A percentile compares a stretch with the other conserved stretches of the same genome.
Evolutionary conservation across 768 basidiomycete genomes (phyloP).

Genomic region (Boletellus ananiceps): DNA sequence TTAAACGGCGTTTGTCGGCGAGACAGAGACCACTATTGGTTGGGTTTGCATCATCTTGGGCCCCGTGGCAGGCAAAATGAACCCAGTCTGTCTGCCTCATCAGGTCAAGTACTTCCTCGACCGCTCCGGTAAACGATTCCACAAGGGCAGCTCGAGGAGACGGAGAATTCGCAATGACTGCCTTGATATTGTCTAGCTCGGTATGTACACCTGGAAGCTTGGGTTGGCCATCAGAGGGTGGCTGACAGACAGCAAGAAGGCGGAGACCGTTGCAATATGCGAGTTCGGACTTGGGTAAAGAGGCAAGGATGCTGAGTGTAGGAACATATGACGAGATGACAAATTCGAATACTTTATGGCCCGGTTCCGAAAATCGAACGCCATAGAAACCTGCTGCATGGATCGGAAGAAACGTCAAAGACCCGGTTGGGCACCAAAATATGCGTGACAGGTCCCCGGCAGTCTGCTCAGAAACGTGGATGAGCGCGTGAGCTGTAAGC

Average conservation of each 20-base stretch:
- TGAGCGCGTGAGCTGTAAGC: background rate
- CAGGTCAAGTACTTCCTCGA: background rate
- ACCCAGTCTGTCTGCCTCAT: slow-evolving; percentile 7
- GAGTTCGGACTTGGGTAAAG: background rate
- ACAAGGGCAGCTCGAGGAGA: background rate
- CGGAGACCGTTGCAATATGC: background rate
- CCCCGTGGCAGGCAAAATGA: slow-evolving; percentile 33
- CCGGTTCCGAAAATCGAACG: background rate
- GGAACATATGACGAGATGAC: slow-evolving; percentile 26
- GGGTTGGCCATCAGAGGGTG: slow-evolving; percentile 7
- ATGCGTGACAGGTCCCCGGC: background rate
- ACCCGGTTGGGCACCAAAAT: slow-evolving; percentile 1
- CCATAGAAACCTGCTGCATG: slow-evolving; percentile 2
- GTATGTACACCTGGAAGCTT: slow-evolving; percentile 6
- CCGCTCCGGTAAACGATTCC: background rate
- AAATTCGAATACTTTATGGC: background rate
- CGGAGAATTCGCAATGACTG: background rate
- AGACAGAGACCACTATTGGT: slow-evolving; percentile 22
- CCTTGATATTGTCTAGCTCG: slow-evolving; percentile 19
- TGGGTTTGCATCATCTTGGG: slow-evolving; percentile 18
- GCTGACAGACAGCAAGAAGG: slow-evolving; percentile 11
- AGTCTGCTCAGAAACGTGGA: background rate
- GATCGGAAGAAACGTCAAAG: background rate
- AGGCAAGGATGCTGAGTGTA: slow-evolving; percentile 18
- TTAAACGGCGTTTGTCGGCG: background rate